phyloP scores from a whole-genome alignment of 352 stramenopile species.

The Globisporangium polare region DNA sequence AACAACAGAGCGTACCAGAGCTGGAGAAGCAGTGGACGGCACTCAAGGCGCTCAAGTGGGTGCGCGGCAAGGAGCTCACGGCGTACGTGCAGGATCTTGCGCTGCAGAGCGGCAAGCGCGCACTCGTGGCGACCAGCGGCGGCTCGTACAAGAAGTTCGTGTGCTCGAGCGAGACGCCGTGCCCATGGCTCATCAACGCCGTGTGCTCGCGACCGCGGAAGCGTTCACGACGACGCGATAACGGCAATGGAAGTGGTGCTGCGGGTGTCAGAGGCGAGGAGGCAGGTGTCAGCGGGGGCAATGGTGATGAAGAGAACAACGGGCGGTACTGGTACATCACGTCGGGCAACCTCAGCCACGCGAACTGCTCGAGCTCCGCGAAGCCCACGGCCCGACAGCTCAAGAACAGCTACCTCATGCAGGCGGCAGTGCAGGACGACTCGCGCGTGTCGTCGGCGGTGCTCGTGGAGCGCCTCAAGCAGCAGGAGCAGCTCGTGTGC shows the following conservation, averaged over 20 bases:
- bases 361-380: slow-evolving; percentile 34
- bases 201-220: slow-evolving; percentile 36
- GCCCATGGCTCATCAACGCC: slow-evolving; percentile 45
- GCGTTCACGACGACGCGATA: neutral
- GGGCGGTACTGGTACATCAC: slow-evolving; percentile 50
- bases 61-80: slow-evolving; percentile 35
- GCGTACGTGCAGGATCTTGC: slow-evolving; percentile 51
- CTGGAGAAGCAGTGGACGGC: slow-evolving; percentile 18
- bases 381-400: slow-evolving; percentile 43
- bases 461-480: slow-evolving; percentile 34
- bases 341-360: slow-evolving; percentile 35
- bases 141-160: slow-evolving; percentile 60
- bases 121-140: slow-evolving; percentile 41
- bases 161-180: slow-evolving; percentile 34
- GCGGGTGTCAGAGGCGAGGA: slow-evolving; percentile 5
- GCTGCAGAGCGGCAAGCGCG: slow-evolving; percentile 36
- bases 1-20: neutral
- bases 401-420: slow-evolving; percentile 30
- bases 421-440: slow-evolving; percentile 40
- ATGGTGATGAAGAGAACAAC: neutral
- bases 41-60: slow-evolving; percentile 34
- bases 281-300: neutral
- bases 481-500: slow-evolving; percentile 26
- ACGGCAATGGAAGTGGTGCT: neutral
- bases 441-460: slow-evolving; percentile 33